A percentile compares a stretch with the other conserved stretches of the same genome.
These are phyloP conservation scores for Russula abietina DNA, from an alignment of 768 basidiomycete species.

Conservation along the genomic window DNA sequence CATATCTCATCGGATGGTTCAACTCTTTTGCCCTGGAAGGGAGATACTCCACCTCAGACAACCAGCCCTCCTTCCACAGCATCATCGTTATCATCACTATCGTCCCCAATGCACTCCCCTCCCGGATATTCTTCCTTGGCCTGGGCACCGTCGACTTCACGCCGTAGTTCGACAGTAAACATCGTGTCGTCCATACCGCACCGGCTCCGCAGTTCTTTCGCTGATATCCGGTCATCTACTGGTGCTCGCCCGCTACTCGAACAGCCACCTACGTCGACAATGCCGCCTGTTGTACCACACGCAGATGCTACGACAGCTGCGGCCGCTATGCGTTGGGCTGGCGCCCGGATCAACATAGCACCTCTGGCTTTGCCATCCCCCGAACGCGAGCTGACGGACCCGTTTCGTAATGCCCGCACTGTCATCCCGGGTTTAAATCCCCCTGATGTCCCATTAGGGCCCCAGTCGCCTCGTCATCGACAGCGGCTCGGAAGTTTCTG, in stretches of 20 bases:
- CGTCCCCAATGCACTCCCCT: neutral
- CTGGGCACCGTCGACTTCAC: slow-evolving; percentile 11
- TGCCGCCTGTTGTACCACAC: slow-evolving; percentile 29
- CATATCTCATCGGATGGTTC: slow-evolving; percentile 1
- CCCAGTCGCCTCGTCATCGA: slow-evolving; percentile 48
- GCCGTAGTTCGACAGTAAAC: slow-evolving; percentile 21
- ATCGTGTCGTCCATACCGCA: slow-evolving; percentile 29
- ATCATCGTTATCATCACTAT: slow-evolving; percentile 1
- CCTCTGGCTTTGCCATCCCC: slow-evolving; percentile 86
- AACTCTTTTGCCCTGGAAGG: neutral
- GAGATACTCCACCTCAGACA: slow-evolving; percentile 12
- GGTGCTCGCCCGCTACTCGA: slow-evolving; percentile 27
- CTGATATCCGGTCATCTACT: slow-evolving; percentile 37
- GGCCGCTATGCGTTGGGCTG: slow-evolving; percentile 84
- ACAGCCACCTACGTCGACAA: neutral
- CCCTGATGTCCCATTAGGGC: slow-evolving; percentile 32
- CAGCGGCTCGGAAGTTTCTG: slow-evolving; percentile 64
- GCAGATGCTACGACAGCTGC: slow-evolving; percentile 61
- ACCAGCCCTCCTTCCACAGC: slow-evolving; percentile 11
- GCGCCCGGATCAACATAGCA: slow-evolving; percentile 72
- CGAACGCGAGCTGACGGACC: slow-evolving; percentile 87
- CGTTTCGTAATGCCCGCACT: slow-evolving; percentile 70
- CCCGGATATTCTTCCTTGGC: slow-evolving; percentile 6
- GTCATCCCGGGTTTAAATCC: slow-evolving; percentile 60
- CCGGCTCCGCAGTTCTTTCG: slow-evolving; percentile 43